Percentiles rank a stretch among this genome's conserved stretches.
These are phyloP conservation scores for Paspalum notatum DNA, from an alignment of 176 grass and related monocot genomes.

Conservation along the genomic window DNA sequence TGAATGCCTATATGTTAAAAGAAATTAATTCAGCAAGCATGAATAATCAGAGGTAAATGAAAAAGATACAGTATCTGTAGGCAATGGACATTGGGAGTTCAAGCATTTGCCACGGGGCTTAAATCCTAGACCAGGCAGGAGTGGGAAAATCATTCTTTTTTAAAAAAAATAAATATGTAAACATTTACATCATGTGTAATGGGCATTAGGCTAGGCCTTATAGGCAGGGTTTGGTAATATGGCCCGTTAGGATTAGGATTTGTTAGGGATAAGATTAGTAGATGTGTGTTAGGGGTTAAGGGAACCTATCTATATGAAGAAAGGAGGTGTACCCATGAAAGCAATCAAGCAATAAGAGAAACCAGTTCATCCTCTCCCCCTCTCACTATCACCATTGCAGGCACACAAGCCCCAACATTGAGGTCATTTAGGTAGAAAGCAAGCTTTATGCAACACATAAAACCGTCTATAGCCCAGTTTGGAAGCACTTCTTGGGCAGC, in stretches of 20 bases:
- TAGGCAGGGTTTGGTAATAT: too few species aligned
- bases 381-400: too few species aligned
- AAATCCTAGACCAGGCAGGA: conserved; percentile 19
- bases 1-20: conserved; percentile 77
- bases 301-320: too few species aligned
- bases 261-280: too few species aligned
- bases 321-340: too few species aligned
- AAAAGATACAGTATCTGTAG: neutral
- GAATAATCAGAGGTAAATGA: conserved; percentile 3
- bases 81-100: neutral
- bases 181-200: neutral
- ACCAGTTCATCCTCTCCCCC: too few species aligned
- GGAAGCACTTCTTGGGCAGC: too few species aligned
- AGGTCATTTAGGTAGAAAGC: neutral
- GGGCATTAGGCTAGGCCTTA: too few species aligned
- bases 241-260: too few species aligned
- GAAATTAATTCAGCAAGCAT: conserved; percentile 46
- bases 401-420: too few species aligned
- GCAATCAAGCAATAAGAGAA: too few species aligned
- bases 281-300: too few species aligned
- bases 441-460: conserved; percentile 13
- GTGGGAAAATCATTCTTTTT: neutral
- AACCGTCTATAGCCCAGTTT: neutral
- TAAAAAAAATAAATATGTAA: neutral
- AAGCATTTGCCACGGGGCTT: conserved; percentile 18